phyloP scores from a whole-genome alignment of 2,329 filamentous ascomycete species.

The Fusarium succisae region DNA sequence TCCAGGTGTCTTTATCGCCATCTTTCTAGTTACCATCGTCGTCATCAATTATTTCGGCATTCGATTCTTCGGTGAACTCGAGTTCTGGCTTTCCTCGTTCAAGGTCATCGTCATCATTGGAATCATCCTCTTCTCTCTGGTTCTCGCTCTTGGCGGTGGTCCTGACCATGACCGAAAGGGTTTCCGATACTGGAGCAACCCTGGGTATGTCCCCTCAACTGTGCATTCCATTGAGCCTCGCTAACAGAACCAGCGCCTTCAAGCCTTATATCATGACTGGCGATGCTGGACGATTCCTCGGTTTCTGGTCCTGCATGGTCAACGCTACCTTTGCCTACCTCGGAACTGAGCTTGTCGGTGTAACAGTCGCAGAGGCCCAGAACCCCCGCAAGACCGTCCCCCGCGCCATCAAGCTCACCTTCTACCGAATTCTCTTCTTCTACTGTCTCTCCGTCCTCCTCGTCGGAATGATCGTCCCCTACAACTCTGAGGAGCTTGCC shows the following conservation, averaged over 20 bases:
- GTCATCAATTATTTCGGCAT: constrained; percentile 76
- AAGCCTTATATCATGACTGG: constrained; percentile 42
- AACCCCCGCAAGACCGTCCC: constrained; percentile 82
- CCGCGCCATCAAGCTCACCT: constrained; percentile 80
- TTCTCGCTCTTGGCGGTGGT: constrained; percentile 72
- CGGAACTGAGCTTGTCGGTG: constrained; percentile 79
- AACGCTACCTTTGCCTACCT: constrained; percentile 83
- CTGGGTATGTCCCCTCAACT: constrained; percentile 48
- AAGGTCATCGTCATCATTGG: constrained; percentile 74
- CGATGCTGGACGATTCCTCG: constrained; percentile 63
- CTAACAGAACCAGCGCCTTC: constrained; percentile 48
- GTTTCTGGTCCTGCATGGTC: constrained; percentile 76
- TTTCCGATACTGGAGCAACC: constrained; percentile 72
- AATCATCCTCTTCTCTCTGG: constrained; percentile 71
- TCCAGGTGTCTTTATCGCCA: constrained; percentile 81
- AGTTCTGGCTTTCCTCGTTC: constrained; percentile 71
- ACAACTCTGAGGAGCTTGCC: constrained; percentile 67
- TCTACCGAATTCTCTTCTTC: constrained; percentile 84
- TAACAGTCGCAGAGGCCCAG: constrained; percentile 81
- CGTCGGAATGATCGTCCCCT: constrained; percentile 80
- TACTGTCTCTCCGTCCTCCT: constrained; percentile 79
- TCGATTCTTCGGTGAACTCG: constrained; percentile 72
- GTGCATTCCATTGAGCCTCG: rapidly evolving
- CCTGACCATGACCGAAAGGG: constrained; percentile 69
- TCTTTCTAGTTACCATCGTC: constrained; percentile 71